Percentiles rank a stretch among this genome's conserved stretches.
Evolutionary conservation across 2,329 filamentous ascomycete genomes (phyloP).

Genomic region (Phialophora verrucosa): DNA sequence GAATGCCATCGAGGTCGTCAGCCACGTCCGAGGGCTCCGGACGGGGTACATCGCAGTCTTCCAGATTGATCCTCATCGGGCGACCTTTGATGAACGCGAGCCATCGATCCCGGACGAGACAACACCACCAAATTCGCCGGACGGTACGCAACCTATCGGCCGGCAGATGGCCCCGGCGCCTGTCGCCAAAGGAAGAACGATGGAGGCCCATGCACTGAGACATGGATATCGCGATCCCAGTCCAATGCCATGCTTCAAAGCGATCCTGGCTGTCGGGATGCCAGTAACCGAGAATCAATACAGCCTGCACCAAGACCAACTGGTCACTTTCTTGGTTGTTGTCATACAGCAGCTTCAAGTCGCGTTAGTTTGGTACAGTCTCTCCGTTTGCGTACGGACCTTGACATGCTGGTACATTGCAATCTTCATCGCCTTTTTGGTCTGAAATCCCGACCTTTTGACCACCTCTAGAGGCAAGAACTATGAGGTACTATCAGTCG

Average conservation of each 20-base stretch:
- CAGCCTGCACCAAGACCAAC: background rate
- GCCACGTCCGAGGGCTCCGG: background rate
- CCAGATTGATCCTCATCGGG: background rate
- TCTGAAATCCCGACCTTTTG: background rate
- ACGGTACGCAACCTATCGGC: background rate
- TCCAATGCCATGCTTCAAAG: background rate
- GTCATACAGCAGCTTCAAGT: background rate
- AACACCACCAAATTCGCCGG: background rate
- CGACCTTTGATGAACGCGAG: background rate
- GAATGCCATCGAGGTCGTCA: background rate
- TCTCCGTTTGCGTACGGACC: too few relatives aligned
- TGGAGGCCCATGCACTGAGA: background rate
- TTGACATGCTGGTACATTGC: constrained; percentile 5
- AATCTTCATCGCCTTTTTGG: background rate
- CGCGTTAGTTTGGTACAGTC: too few relatives aligned
- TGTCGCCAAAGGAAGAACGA: background rate
- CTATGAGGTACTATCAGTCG: too few relatives aligned
- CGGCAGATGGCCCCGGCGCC: background rate
- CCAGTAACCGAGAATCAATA: background rate
- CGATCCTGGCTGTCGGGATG: background rate
- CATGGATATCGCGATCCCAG: background rate
- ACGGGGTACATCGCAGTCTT: background rate
- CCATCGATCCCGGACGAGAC: background rate
- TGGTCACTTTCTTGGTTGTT: background rate
- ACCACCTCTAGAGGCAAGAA: background rate